Conservation (phyloP, 257 asterid species). For the Paulownia fortunei region DNA sequence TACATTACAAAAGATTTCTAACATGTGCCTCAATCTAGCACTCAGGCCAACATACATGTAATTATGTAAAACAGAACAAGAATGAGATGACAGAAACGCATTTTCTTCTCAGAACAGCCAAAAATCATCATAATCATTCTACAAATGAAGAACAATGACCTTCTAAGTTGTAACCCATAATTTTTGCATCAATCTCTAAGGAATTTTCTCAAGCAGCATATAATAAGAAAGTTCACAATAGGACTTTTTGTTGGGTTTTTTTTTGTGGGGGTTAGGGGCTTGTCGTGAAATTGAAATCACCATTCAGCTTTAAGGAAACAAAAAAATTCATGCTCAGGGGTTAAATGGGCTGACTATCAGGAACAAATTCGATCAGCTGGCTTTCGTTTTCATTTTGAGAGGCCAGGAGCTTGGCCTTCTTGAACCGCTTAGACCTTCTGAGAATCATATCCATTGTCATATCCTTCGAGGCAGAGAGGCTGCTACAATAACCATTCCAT, state of each 20-base stretch:
- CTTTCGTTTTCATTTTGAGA: slow-evolving; percentile 52
- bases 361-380: slow-evolving; percentile 54
- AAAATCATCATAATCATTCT: neutral
- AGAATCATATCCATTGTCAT: slow-evolving; percentile 59
- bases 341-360: slow-evolving; percentile 47
- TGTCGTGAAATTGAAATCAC: neutral
- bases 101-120: neutral
- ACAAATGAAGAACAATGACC: neutral
- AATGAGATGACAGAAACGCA: neutral
- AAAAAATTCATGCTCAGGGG: neutral
- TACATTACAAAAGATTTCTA: no score
- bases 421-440: slow-evolving; percentile 74
- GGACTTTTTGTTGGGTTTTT: no score
- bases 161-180: neutral
- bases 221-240: neutral
- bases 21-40: no score
- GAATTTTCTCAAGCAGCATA: neutral
- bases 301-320: neutral
- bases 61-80: neutral
- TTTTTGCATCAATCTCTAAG: neutral
- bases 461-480: slow-evolving; percentile 35
- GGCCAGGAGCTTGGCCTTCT: slow-evolving; percentile 65
- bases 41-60: no score
- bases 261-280: neutral
- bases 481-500: slow-evolving; percentile 40